These are phyloP conservation scores for Ophiostoma sp. DNA, from an alignment of 2,329 filamentous ascomycete species.

Conservation along the genomic window DNA sequence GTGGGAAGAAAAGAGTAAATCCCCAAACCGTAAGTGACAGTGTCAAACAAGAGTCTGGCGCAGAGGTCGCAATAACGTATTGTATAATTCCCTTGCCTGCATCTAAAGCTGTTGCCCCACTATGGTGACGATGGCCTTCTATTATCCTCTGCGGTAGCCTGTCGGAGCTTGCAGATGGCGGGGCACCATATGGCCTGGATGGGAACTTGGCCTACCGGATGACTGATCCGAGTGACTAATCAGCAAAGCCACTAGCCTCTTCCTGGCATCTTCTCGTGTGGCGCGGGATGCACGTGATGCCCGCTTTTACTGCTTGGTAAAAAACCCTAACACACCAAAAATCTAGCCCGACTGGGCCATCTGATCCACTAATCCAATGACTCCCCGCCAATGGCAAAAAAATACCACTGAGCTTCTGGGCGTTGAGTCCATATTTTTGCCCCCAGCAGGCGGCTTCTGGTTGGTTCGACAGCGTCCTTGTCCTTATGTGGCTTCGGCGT, in stretches of 20 bases:
- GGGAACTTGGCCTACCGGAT: not conserved
- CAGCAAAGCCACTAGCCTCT: not conserved
- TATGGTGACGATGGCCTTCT: constrained; percentile 10
- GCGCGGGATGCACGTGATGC: not conserved
- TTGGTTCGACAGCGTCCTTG: constrained; percentile 11
- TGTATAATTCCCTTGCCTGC: not conserved
- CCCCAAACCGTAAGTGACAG: no score
- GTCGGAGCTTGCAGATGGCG: not conserved
- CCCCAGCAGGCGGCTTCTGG: constrained; percentile 13
- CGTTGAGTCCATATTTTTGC: constrained; percentile 14
- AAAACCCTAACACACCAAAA: constrained; percentile 16
- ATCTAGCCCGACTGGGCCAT: constrained; percentile 1
- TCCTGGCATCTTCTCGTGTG: constrained; percentile 3
- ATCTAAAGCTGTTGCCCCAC: constrained; percentile 3
- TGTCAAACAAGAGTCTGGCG: not conserved
- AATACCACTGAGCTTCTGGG: not conserved
- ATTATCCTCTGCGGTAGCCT: constrained; percentile 4
- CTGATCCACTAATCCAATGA: not conserved
- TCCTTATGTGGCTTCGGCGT: constrained; percentile 11
- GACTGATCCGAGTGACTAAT: not conserved
- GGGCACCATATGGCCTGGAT: not conserved
- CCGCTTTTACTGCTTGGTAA: not conserved
- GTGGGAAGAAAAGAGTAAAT: not conserved
- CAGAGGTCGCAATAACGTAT: not conserved
- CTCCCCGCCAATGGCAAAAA: constrained; percentile 12